Base-by-base conservation (phyloP, 306 rosid species). In the Trifolium dubium region DNA sequence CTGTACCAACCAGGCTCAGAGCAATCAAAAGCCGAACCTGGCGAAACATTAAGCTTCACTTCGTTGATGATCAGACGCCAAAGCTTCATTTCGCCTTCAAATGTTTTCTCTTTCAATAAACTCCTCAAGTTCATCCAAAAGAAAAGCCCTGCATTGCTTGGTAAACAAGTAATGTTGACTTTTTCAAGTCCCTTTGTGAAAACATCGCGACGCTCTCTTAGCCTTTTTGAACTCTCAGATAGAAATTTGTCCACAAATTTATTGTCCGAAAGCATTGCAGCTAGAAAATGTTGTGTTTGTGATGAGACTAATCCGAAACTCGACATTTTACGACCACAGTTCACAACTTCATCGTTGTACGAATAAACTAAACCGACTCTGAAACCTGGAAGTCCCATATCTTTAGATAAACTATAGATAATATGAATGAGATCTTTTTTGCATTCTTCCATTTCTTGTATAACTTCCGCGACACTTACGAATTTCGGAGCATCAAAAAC, bases 1-100 rank as follows among this genome's bases (percentile, higher is more conserved):
- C 98, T 75, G 46, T 69, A 94, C 98, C 98, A 94, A 30, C 98
- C 98, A 0, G 97, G 96, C 67, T 94, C 98, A 0, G 75, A 60
- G 65, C 97, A 92, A 0, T 78, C 69, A 68, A 89, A 94, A 4
- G 96, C 81, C 1, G 96, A 89, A 0, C 98, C 98, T 0, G 98
- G 98, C 0, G 97, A 94, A 1, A 91, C 95, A 43, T 94, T 92
- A 35, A 91, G 89, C 76, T 87, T 92, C 74, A 89, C 97, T 8
- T 94, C 86, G 5, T 88, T 72, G 30, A 94, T 74, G 2, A 94
- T 88, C 80, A 83, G 8, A 9, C 84, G 78, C 98, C 98, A 94
- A 1, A 91, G 65, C 51, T 13, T 74, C 88, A 94, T 89, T 59
- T 94, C 98, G 3, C 75, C 89, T 7, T 91, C 92, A 10, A 87